Base-by-base conservation (phyloP, 768 basidiomycete genomes). In the Suillus subaureus region DNA sequence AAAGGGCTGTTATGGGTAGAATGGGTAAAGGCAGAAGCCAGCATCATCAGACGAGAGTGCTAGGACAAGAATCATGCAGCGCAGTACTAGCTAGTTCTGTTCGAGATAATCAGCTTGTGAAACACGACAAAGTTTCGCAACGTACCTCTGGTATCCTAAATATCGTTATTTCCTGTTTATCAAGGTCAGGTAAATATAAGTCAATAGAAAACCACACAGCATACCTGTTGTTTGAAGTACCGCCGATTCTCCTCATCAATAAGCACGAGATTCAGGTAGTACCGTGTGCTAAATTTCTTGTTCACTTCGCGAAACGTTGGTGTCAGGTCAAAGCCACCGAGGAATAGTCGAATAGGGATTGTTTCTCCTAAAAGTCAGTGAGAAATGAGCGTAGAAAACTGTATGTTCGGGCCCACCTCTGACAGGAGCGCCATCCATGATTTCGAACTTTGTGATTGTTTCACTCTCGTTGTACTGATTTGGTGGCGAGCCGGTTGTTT, bases 391-490 rank as follows among this genome's bases (percentile, higher is more conserved):
- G n/a, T 18, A 42, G n/a, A 18, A 28, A 12, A 26, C 0, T 49
- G 42, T 18, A 15, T 9, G 16, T 31, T 55, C 7, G 5, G 1
- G 74, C 83, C 56, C 68, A 92, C 94, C 94, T 81, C 95, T 85
- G n/a, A 98, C 95, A 2, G 97, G 97, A 8, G 96, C 94, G 3
- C 96, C 96, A 75, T 99, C 96, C 96, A 97, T 97, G 70, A 98
- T 97, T 79, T 99, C 97, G 73, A 98, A 99, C 79, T 99, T 99
- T 11, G 97, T 99, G 72, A 99, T 98, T 9, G 96, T 99, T 76
- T 99, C 96, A 72, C 92, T 94, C 78, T 99, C 97, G 75, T 98
- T 99, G 78, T 99, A 99, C 79, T 96, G 96, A 72, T 99, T 99
- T n/a, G 97, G 97, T 3, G 94, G 94, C 16, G 96, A 86, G 15